A percentile compares a stretch with the other conserved stretches of the same genome.
Evolutionary conservation across 768 basidiomycete species (phyloP).

Genomic region (Kwoniella newhampshirensis): DNA sequence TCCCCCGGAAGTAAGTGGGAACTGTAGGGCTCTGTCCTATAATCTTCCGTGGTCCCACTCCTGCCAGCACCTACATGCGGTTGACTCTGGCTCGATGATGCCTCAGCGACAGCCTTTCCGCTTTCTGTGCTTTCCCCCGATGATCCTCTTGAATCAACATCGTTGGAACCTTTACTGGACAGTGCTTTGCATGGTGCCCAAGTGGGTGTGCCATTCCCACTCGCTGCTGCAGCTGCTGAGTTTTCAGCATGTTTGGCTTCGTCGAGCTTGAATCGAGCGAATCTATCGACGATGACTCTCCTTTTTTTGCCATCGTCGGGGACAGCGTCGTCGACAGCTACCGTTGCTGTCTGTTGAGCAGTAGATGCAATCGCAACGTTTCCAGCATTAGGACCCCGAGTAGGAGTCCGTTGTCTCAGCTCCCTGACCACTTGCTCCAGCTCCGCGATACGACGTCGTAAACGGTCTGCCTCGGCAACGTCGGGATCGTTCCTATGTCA

Average conservation of each 20-base stretch:
- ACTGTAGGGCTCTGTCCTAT: conserved; percentile 34
- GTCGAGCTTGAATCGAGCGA: conserved; percentile 47
- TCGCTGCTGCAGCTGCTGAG: conserved; percentile 30
- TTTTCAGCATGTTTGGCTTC: conserved; percentile 44
- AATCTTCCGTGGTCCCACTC: conserved; percentile 17
- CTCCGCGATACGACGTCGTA: conserved; percentile 85
- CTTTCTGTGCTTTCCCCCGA: background rate
- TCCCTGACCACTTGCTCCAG: conserved; percentile 89
- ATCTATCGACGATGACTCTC: conserved; percentile 45
- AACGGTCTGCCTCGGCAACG: conserved; percentile 79
- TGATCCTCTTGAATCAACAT: no score
- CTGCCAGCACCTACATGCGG: background rate
- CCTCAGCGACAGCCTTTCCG: no score
- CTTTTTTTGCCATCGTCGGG: conserved; percentile 38
- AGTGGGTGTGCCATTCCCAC: conserved; percentile 10
- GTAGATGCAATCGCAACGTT: background rate
- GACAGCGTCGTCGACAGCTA: background rate
- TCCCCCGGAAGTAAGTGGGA: conserved; percentile 41
- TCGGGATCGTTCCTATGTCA: conserved; percentile 73
- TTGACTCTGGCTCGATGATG: background rate
- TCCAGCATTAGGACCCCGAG: conserved; percentile 14
- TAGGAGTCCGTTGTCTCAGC: conserved; percentile 58
- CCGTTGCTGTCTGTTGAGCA: background rate
- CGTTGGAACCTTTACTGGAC: no score
- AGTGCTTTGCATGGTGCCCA: conserved; percentile 7